Base-by-base conservation (phyloP, 352 stramenopile genomes). In the Aphanomyces cochlioides region DNA sequence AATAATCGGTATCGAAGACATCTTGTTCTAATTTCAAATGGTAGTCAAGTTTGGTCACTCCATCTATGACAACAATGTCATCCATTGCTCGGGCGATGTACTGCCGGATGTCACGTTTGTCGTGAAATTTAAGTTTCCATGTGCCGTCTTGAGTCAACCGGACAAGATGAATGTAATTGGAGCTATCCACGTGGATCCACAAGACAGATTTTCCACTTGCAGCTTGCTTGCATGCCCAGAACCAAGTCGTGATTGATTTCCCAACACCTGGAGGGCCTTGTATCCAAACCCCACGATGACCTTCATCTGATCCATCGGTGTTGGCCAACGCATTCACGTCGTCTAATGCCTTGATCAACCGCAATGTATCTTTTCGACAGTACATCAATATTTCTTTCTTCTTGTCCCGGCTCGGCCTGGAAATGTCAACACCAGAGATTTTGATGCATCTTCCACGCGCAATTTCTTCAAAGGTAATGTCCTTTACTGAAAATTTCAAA, bases 11-110 rank as follows among this genome's bases (percentile, higher is more conserved):
- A 2, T n/a, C 10, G 43, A 50, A 50, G 17, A 50, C 43, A 1
- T 12, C 43, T n/a, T 50, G 43, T 50, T 50, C 43, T 50, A 50
- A 50, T 50, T 50, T n/a, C 17, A 12, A n/a, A 50, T 50, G 43
- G 10, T 50, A 12, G 43, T n/a, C 10, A 3, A 2, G 1, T n/a
- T 50, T n/a, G 17, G 43, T 50, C 17, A 50, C 43, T 50, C 43
- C 43, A 50, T 50, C 43, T n/a, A 50, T 50, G 10, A 50, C 43
- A n/a, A 50, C 43, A 50, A 50, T 50, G 17, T 50, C 43, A 12
- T n/a, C 17, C 1, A n/a, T 50, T 50, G 43, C 10, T 50, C 43
- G 10, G 17, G 17, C 10, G 10, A n/a, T 50, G 17, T n/a, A 50
- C 10, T 12, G 10, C 10, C 1, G 10, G 10, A n/a, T n/a, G 17